phyloP scores from a whole-genome alignment of 257 asterid species.

The Oldenlandia corymbosa region DNA sequence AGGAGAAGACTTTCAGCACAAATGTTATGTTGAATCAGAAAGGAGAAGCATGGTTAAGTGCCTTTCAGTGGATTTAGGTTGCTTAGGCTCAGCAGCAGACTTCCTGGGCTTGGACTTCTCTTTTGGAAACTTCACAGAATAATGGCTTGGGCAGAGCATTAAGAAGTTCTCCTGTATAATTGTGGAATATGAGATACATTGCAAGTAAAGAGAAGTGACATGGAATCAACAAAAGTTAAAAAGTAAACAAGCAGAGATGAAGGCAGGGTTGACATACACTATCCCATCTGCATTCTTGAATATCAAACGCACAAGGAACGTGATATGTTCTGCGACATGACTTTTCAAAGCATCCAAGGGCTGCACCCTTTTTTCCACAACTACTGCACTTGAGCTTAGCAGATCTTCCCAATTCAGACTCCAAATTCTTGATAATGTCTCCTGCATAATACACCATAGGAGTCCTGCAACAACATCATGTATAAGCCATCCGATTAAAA shows the following conservation, averaged over 20 bases:
- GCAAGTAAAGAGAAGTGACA: conserved; percentile 5
- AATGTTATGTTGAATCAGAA: no score
- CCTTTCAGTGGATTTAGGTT: conserved; percentile 32
- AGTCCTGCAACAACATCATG: conserved; percentile 47
- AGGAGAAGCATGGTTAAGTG: conserved; percentile 15
- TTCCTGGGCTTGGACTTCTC: conserved; percentile 48
- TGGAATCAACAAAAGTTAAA: not conserved
- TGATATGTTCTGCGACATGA: conserved; percentile 86
- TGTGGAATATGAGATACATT: not conserved
- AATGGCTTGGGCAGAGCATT: conserved; percentile 83
- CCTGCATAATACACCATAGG: conserved; percentile 75
- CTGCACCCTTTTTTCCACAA: conserved; percentile 94
- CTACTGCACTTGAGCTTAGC: conserved; percentile 84
- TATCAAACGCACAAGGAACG: conserved; percentile 71
- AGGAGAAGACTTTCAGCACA: not conserved
- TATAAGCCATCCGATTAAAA: no score
- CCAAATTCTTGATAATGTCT: conserved; percentile 62
- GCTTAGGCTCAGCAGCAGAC: conserved; percentile 24
- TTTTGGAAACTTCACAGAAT: conserved; percentile 56
- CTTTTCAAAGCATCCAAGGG: conserved; percentile 81
- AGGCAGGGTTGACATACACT: conserved; percentile 42
- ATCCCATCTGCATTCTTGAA: conserved; percentile 80
- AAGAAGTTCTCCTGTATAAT: conserved; percentile 55
- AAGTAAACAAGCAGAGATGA: not conserved
- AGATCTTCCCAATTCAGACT: conserved; percentile 74